Base-by-base conservation (phyloP, 352 stramenopile genomes). In the Globisporangium nunn region DNA sequence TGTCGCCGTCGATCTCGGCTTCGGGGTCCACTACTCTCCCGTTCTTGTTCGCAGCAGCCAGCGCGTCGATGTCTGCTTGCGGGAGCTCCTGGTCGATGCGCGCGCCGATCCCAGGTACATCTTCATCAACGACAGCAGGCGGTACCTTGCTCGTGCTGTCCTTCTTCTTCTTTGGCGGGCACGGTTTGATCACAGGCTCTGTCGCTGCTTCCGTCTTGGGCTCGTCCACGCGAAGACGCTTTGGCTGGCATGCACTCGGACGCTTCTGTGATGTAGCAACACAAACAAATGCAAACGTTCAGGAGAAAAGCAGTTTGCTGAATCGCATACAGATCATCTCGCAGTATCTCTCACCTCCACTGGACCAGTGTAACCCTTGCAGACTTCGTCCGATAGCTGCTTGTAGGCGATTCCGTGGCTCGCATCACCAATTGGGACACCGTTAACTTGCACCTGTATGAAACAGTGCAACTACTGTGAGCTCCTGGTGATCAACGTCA, bases 361-460 rank as follows among this genome's bases (percentile, higher is more conserved):
- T 7, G 68, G 70, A 29, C 84, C 81, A 23, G 23, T 23, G 68
- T 90, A 93, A 4, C 67, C 76, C 28, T 79, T 71, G 63, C 84
- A 93, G 7, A 93, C 65, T 23, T 74, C 68, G 33, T 91, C 70
- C 12, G 62, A 70, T 4, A 93, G 75, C 62, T 85, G 64, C 56
- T 88, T 80, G 56, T 85, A 76, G 14, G 68, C 67, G 50, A 93
- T 87, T 10, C 81, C 84, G 44, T 86, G 68, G 7, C 56, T 68
- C 10, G 84, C 67, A 30, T 87, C 72, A 30, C 84, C 84, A 23
- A 91, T 54, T 8, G 78, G 67, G 4, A 56, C 62, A 4, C 64
- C 78, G 56, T 91, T 86, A 10, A 93, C 61, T 44, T 80, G 58
- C n/a, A 87, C 68, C 77, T 87, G 58, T 15, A 52, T 23, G 2